phyloP scores from a whole-genome alignment of 306 rosid species.

The Cicer judaicum region DNA sequence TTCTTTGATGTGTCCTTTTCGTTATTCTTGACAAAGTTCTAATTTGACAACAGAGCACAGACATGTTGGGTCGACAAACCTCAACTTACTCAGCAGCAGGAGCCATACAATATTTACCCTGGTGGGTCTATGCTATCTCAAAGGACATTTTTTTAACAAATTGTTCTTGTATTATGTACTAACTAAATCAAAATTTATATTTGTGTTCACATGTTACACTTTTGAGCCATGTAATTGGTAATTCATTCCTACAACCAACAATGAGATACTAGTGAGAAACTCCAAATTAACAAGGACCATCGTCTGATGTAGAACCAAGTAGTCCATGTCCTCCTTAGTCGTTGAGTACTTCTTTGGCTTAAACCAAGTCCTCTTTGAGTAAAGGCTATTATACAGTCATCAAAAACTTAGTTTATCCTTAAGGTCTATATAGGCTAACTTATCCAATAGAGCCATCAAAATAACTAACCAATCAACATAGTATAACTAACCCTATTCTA shows the following conservation, averaged over 20 bases:
- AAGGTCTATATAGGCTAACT: constrained; percentile 1
- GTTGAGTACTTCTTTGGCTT: not conserved
- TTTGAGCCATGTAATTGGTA: constrained; percentile 18
- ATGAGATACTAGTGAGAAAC: not conserved
- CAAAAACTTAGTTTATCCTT: not conserved
- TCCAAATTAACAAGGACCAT: not conserved
- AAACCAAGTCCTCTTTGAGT: not conserved
- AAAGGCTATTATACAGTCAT: not conserved
- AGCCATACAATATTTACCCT: constrained; percentile 97
- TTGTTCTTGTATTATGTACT: constrained; percentile 33
- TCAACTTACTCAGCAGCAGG: constrained; percentile 96
- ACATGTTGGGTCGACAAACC: constrained; percentile 97
- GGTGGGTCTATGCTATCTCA: constrained; percentile 58
- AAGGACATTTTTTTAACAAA: constrained; percentile 41
- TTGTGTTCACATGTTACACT: constrained; percentile 32
- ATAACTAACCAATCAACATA: not conserved
- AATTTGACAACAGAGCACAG: constrained; percentile 79
- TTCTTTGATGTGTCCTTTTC: constrained; percentile 31
- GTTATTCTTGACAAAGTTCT: constrained; percentile 37
- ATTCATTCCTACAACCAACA: constrained; percentile 10
- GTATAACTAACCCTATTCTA: constrained; percentile 3
- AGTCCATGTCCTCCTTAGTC: not conserved
- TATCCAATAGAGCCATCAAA: not conserved
- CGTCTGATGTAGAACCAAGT: not conserved
- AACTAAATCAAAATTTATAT: constrained; percentile 8